Base-by-base conservation (phyloP, 2,329 filamentous ascomycete genomes). In the Pestalotiopsis sp. region DNA sequence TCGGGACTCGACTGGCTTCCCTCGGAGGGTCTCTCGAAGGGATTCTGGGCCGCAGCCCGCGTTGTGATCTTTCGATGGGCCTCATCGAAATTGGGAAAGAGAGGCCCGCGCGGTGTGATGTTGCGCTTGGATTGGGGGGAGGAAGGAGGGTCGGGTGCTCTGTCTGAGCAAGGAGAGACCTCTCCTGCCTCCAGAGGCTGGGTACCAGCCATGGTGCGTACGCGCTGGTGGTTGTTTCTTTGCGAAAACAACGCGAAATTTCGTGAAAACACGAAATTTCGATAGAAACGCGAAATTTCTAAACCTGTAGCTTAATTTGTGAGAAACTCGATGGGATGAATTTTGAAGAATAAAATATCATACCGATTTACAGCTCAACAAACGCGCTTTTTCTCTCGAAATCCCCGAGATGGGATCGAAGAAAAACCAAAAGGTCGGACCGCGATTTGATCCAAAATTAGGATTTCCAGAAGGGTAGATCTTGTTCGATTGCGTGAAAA, bases 31-130 rank as follows among this genome's bases (percentile, higher is more conserved):
- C 72, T 69, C 2, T 41, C 68, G 7, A 69, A 69, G 38, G 68
- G 61, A 49, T 71, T 69, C 12, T 69, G 67, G n/a, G 74, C 62
- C n/a, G 17, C 67, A 23, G 70, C 62, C 4, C 73, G 70, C 4
- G 77, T 73, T 9, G 79, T 80, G 68, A 84, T 83, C 41, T 79
- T 80, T 4, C 76, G 75, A 67, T 82, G 79, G 1, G 82, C 82
- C 45, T 82, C 81, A 31, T 75, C 75, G 0, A 83, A 72, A 66
- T 79, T 78, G 31, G 75, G 74, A 68, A 83, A 83, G 36, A 80
- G 73, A 5, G 74, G 75, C 4, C 76, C 78, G 36, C 79, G 79
- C 11, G 78, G 78, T 9, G 76, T 78, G 4, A 72, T 62, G 17
- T 69, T 73, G 58, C 68, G 69, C 20, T 69, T 68, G 65, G 72